A percentile compares a stretch with the other conserved stretches of the same genome.
Evolutionary conservation across 148 eudicot genomes (phyloP).

Genomic region (Polygonum maritimum): DNA sequence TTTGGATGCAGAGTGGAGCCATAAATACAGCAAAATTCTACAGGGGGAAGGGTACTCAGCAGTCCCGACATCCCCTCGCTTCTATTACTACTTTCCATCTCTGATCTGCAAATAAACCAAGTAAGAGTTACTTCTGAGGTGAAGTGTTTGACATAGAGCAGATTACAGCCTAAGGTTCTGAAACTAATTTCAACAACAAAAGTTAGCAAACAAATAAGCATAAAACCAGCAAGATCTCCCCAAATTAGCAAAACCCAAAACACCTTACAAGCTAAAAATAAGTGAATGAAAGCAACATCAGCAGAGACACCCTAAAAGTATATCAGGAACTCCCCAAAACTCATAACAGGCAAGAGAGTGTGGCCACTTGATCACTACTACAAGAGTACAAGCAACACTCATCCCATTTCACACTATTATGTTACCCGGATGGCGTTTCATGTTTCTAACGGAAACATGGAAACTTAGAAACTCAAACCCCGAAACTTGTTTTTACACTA

Average conservation of each 20-base stretch:
- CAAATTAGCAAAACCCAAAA: background rate
- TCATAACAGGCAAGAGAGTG: too few species aligned
- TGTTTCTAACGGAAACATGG: too few species aligned
- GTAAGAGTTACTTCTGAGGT: background rate
- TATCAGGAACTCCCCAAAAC: background rate
- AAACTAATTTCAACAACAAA: background rate
- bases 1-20: constrained; percentile 92
- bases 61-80: constrained; percentile 40
- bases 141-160: background rate
- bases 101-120: background rate
- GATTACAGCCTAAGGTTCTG: background rate
- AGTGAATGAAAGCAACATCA: background rate
- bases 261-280: background rate
- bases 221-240: too few species aligned
- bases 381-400: too few species aligned
- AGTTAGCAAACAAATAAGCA: too few species aligned
- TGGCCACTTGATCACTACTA: too few species aligned
- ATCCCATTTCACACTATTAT: too few species aligned
- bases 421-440: too few species aligned
- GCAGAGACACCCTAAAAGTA: background rate
- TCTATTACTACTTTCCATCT: constrained; percentile 26
- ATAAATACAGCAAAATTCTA: constrained; percentile 82
- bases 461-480: too few species aligned
- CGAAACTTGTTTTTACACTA: too few species aligned
- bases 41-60: constrained; percentile 77